phyloP scores from a whole-genome alignment of 208 protist genomes.

The Plasmodiophora brassicae region DNA sequence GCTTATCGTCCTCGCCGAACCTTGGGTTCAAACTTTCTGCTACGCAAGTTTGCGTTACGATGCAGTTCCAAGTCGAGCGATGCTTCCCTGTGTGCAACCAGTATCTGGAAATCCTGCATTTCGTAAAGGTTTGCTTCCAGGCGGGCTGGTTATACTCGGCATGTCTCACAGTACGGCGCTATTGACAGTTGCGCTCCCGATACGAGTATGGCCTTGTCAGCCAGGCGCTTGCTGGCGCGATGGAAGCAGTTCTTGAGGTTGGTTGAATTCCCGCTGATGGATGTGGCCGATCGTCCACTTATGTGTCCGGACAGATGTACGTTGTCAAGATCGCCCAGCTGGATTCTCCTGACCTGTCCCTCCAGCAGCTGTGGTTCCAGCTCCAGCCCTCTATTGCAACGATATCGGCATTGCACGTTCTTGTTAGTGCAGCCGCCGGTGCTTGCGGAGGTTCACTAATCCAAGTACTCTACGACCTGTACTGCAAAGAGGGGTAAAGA shows the following conservation, averaged over 20 bases:
- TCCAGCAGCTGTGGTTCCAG: slow-evolving; percentile 14
- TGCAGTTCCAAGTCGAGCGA: no score
- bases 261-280: neutral
- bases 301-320: neutral
- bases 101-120: no score
- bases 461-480: neutral
- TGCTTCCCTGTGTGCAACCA: no score
- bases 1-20: no score
- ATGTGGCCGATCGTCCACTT: neutral
- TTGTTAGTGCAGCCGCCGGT: neutral
- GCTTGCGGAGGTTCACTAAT: neutral
- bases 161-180: neutral
- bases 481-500: neutral
- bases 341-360: neutral
- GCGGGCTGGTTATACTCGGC: neutral
- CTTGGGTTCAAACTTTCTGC: no score
- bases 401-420: neutral
- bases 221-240: neutral
- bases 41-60: no score
- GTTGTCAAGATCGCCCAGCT: neutral
- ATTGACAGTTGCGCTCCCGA: neutral
- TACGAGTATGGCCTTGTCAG: slow-evolving; percentile 31
- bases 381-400: neutral
- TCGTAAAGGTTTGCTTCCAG: neutral
- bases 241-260: neutral